Conservation (phyloP, 805 yeast species). For the Peterozyma toletana region DNA sequence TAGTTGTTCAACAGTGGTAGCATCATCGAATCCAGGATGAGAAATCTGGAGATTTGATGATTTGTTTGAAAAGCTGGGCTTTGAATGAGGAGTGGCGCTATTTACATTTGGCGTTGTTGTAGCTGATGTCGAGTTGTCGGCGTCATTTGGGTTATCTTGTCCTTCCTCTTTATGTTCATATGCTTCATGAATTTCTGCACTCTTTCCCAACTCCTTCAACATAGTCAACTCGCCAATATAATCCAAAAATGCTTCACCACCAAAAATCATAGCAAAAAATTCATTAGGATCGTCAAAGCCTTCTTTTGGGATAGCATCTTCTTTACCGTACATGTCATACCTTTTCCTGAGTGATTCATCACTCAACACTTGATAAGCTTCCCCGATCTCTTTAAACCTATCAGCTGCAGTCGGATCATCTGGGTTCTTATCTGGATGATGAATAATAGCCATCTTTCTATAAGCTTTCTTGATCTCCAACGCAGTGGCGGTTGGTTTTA, state of each 20-base stretch:
- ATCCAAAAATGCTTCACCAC: slow-evolving; percentile 71
- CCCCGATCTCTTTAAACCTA: slow-evolving; percentile 70
- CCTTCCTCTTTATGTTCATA: slow-evolving; percentile 25
- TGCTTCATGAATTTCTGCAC: slow-evolving; percentile 41
- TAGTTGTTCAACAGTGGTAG: slow-evolving; percentile 41
- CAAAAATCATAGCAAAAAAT: slow-evolving; percentile 76
- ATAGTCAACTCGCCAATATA: slow-evolving; percentile 76
- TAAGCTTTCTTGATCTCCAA: slow-evolving; percentile 90
- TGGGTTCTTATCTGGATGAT: slow-evolving; percentile 97
- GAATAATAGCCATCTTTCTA: slow-evolving; percentile 78
- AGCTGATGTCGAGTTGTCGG: not conserved
- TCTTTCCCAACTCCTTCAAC: slow-evolving; percentile 53
- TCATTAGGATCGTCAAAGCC: slow-evolving; percentile 85
- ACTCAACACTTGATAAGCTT: slow-evolving; percentile 75
- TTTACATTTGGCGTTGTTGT: not conserved
- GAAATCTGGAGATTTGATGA: not conserved
- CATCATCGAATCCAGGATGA: slow-evolving; percentile 27
- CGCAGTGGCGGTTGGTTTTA: slow-evolving; percentile 62
- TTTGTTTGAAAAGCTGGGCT: not conserved
- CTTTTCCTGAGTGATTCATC: slow-evolving; percentile 60
- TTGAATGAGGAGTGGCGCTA: too few relatives aligned
- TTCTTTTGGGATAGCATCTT: slow-evolving; percentile 57
- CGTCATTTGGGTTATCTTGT: slow-evolving; percentile 2
- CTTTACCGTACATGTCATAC: slow-evolving; percentile 85
- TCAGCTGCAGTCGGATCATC: slow-evolving; percentile 85